Conservation (phyloP, 2,329 filamentous ascomycete genomes). For the Stagonosporopsis cucurbitacearum region DNA sequence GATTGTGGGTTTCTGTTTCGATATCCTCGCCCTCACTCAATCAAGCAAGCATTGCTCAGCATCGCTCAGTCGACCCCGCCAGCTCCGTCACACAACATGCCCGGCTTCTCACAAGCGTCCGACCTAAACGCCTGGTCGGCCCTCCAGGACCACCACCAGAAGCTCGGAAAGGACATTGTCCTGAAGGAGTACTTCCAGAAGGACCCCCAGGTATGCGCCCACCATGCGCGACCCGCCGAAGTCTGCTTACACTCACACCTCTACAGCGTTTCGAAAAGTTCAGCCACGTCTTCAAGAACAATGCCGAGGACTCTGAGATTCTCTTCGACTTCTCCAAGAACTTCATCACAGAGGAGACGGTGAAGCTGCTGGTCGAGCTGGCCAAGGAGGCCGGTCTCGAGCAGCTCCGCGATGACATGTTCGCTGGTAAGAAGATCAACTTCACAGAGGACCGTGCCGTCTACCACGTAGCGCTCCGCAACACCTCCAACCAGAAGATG, state of each 20-base stretch:
- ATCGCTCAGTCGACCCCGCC: constrained; percentile 26
- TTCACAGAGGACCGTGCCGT: constrained; percentile 97
- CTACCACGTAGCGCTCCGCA: constrained; percentile 93
- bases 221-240: not conserved
- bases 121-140: constrained; percentile 86
- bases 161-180: constrained; percentile 85
- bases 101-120: constrained; percentile 79
- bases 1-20: constrained; percentile 18
- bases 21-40: no score
- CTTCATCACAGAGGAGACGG: constrained; percentile 91
- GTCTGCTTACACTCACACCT: constrained; percentile 19
- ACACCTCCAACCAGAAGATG: constrained; percentile 80
- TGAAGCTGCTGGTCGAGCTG: constrained; percentile 84
- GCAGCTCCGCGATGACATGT: constrained; percentile 96
- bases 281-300: constrained; percentile 81
- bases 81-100: constrained; percentile 50
- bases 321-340: constrained; percentile 99
- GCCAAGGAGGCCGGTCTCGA: constrained; percentile 90
- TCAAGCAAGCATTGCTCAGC: constrained; percentile 23
- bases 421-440: constrained; percentile 97
- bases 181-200: constrained; percentile 92
- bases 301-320: constrained; percentile 80
- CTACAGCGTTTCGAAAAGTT: constrained; percentile 84
- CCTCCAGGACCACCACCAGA: constrained; percentile 89
- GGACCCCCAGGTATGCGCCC: constrained; percentile 62